phyloP scores from a whole-genome alignment of 2,329 filamentous ascomycete species.

The Trichoderma sp. region DNA sequence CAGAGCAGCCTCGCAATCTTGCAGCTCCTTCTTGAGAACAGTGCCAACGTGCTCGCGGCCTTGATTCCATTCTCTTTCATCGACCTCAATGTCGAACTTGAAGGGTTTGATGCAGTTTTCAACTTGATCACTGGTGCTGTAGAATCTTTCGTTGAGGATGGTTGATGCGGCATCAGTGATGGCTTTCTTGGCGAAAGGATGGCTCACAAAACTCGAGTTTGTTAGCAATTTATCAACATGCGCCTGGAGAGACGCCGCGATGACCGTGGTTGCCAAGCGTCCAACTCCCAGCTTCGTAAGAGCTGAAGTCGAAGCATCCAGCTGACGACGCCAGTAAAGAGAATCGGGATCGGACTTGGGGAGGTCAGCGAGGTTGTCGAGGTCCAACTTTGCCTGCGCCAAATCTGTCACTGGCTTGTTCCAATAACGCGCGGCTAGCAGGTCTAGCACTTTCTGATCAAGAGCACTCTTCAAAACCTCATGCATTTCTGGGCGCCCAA shows the following conservation, averaged over 20 bases:
- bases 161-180: conserved; percentile 87
- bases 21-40: conserved; percentile 84
- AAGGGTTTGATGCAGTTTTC: conserved; percentile 99
- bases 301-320: conserved; percentile 87
- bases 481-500: conserved; percentile 86
- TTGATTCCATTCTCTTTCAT: conserved; percentile 83
- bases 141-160: conserved; percentile 91
- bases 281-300: conserved; percentile 94
- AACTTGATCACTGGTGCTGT: conserved; percentile 95
- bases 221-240: conserved; percentile 78
- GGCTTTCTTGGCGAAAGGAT: conserved; percentile 90
- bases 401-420: conserved; percentile 92
- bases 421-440: conserved; percentile 94
- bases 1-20: conserved; percentile 77
- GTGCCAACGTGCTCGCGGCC: conserved; percentile 80
- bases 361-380: conserved; percentile 73
- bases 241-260: conserved; percentile 82
- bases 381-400: conserved; percentile 63
- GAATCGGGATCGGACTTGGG: conserved; percentile 84
- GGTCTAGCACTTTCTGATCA: conserved; percentile 90
- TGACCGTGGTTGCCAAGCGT: conserved; percentile 85
- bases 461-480: conserved; percentile 88
- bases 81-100: conserved; percentile 96
- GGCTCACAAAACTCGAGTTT: conserved; percentile 80
- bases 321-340: conserved; percentile 88